phyloP scores from a whole-genome alignment of 1,284 basidiomycete species.

The Cryptococcus depauperatus region DNA sequence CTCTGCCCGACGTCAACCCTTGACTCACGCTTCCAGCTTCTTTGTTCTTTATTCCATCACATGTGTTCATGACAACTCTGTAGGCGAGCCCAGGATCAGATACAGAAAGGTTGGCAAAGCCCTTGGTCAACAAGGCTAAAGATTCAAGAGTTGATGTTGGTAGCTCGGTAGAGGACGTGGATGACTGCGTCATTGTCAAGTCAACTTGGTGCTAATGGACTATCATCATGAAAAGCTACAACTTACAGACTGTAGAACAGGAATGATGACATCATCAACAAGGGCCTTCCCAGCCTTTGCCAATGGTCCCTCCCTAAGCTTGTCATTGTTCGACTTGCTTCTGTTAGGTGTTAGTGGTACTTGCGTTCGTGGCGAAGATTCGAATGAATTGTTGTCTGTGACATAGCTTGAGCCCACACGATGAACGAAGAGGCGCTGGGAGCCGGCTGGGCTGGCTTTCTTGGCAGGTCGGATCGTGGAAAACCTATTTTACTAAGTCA shows the following conservation, averaged over 20 bases:
- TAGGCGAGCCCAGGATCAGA: slow-evolving; percentile 77
- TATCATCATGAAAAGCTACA: neutral
- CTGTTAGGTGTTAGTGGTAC: neutral
- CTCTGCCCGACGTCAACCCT: slow-evolving; percentile 7
- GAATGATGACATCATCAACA: slow-evolving; percentile 71
- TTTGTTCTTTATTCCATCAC: slow-evolving; percentile 71
- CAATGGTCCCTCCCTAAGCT: neutral
- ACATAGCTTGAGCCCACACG: slow-evolving; percentile 55
- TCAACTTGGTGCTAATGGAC: neutral
- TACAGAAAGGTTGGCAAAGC: slow-evolving; percentile 73
- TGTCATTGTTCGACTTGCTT: neutral
- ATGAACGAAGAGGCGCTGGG: slow-evolving; percentile 67
- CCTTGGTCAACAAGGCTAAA: slow-evolving; percentile 77
- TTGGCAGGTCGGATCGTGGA: slow-evolving; percentile 88
- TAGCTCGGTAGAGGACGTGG: slow-evolving; percentile 65
- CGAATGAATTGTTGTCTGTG: neutral
- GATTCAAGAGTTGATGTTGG: slow-evolving; percentile 81
- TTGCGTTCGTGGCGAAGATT: neutral
- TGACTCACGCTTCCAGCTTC: slow-evolving; percentile 14
- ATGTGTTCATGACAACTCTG: slow-evolving; percentile 73
- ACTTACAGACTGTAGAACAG: slow-evolving; percentile 62
- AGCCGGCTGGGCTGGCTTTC: slow-evolving; percentile 72
- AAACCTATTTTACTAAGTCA: slow-evolving; percentile 45
- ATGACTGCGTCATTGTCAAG: slow-evolving; percentile 45
- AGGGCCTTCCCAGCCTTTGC: slow-evolving; percentile 56